Conservation (phyloP, 495 filamentous ascomycete species). For the Neurospora sublineolata region DNA sequence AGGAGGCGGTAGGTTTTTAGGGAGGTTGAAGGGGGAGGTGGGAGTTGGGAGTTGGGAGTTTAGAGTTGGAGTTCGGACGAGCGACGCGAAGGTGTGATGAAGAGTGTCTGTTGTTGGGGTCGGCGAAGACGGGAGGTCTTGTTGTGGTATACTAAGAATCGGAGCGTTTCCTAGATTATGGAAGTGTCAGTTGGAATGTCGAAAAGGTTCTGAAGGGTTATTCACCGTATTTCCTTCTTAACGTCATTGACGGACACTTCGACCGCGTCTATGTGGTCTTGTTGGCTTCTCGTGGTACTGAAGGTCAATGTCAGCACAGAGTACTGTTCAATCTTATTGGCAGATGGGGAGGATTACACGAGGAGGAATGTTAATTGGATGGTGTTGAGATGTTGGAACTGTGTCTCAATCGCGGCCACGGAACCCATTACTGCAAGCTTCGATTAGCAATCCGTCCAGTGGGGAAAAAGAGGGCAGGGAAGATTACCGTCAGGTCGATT, state of each 20-base stretch:
- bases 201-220: not conserved
- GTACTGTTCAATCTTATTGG: not conserved
- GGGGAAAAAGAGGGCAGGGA: not conserved
- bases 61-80: too few species aligned
- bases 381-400: not conserved
- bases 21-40: too few species aligned
- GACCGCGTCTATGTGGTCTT: not conserved
- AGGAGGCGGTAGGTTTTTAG: not conserved
- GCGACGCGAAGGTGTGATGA: too few species aligned
- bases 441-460: not conserved
- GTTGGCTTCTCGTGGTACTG: not conserved
- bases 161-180: not conserved
- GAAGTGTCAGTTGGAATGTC: not conserved
- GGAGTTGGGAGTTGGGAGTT: too few species aligned
- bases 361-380: not conserved
- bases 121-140: not conserved
- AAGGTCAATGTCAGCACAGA: not conserved
- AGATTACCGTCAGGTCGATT: not conserved
- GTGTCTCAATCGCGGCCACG: not conserved
- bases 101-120: too few species aligned
- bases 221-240: not conserved
- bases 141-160: not conserved
- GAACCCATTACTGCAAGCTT: not conserved
- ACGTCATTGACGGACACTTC: not conserved
- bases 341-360: not conserved